Conservation (phyloP, 1,284 basidiomycete species). For the Somion occarium region DNA sequence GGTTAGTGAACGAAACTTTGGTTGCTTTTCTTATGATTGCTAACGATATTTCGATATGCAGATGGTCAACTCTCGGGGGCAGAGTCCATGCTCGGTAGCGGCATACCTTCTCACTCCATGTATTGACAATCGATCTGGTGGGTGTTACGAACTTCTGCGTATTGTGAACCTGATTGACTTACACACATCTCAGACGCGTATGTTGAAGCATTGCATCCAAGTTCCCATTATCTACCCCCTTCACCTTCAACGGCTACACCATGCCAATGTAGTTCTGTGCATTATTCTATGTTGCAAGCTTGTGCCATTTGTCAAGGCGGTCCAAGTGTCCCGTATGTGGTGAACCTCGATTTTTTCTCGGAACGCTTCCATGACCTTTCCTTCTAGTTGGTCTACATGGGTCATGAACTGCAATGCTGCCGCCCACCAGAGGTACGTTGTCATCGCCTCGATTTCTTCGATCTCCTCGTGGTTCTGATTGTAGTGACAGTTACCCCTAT, state of each 20-base stretch:
- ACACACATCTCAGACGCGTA: constrained; percentile 8
- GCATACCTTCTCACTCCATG: neutral
- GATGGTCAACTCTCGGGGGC: constrained; percentile 13
- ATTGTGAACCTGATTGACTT: neutral
- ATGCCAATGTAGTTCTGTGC: constrained; percentile 16
- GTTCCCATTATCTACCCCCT: constrained; percentile 13
- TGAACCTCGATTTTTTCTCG: too few relatives aligned
- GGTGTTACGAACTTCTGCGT: neutral
- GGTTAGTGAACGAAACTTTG: constrained; percentile 7
- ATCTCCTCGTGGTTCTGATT: neutral
- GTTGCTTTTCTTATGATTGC: neutral
- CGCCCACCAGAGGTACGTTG: constrained; percentile 2
- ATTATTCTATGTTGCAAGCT: constrained; percentile 12
- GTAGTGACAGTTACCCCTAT: constrained; percentile 7
- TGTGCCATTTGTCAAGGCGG: constrained; percentile 13
- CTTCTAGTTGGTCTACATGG: constrained; percentile 13
- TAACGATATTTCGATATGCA: neutral
- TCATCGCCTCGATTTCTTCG: neutral
- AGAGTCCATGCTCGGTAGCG: constrained; percentile 11
- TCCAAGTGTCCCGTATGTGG: constrained; percentile 9
- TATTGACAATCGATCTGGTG: neutral
- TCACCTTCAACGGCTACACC: constrained; percentile 5
- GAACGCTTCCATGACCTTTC: neutral
- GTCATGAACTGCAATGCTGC: constrained; percentile 11
- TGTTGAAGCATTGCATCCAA: constrained; percentile 11